These are phyloP conservation scores for Musa troglodytarum DNA, from an alignment of 176 grass and related monocot genomes.

Conservation along the genomic window DNA sequence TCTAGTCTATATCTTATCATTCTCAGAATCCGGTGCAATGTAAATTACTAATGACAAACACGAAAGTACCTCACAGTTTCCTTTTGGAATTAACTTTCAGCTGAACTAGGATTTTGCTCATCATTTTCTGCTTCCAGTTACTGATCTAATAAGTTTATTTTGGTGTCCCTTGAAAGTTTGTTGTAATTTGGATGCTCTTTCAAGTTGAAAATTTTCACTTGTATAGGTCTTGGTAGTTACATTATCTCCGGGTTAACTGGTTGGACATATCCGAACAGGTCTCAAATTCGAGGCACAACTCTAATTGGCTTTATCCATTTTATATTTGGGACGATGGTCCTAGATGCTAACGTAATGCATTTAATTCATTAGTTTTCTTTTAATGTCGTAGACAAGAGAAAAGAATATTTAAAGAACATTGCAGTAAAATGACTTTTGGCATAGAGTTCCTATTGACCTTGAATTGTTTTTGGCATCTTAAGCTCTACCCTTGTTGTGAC, in stretches of 20 bases:
- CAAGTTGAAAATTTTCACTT: neutral
- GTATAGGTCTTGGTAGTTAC: neutral
- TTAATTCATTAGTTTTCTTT: too few relatives aligned
- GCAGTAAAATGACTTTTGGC: too few relatives aligned
- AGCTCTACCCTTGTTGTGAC: neutral
- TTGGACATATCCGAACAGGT: neutral
- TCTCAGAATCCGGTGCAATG: neutral
- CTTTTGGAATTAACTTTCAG: too few relatives aligned
- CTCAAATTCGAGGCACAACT: neutral
- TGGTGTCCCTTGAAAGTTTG: neutral
- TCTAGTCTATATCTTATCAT: neutral
- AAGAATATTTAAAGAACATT: too few relatives aligned
- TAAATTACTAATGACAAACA: neutral
- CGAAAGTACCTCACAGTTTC: neutral
- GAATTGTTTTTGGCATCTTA: neutral
- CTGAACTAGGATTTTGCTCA: too few relatives aligned
- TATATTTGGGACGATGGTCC: neutral
- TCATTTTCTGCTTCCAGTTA: too few relatives aligned
- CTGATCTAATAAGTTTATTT: neutral
- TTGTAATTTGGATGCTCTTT: neutral
- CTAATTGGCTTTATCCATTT: neutral
- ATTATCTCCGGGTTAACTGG: neutral
- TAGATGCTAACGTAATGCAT: too few relatives aligned
- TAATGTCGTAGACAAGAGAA: too few relatives aligned
- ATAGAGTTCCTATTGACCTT: too few relatives aligned